A percentile compares a stretch with the other conserved stretches of the same genome.
Evolutionary conservation across 2,329 filamentous ascomycete species (phyloP).

Genomic region (Xylariomycetidae sp.): DNA sequence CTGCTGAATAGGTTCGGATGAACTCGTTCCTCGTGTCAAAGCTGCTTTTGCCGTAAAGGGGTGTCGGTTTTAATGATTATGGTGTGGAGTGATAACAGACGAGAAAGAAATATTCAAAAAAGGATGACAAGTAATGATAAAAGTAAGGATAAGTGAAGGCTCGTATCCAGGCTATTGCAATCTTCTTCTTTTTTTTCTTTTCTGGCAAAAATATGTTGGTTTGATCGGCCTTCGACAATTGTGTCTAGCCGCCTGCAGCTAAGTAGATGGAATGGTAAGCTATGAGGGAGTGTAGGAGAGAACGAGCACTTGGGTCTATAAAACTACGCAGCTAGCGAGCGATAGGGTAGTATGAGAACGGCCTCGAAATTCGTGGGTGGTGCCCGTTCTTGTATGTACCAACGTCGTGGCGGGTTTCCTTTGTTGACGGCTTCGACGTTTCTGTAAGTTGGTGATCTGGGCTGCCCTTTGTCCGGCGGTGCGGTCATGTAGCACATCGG

Average conservation of each 20-base stretch:
- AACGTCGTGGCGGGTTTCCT: conserved; percentile 15
- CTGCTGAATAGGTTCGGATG: too few species aligned
- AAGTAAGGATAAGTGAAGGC: conserved; percentile 6
- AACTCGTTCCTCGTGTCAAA: too few species aligned
- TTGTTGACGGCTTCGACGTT: conserved; percentile 18
- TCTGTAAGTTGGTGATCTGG: conserved; percentile 15
- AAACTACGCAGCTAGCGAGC: conserved; percentile 21
- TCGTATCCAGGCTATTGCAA: conserved; percentile 5
- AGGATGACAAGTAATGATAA: conserved; percentile 3
- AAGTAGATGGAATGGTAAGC: conserved; percentile 14
- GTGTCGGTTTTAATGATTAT: too few species aligned
- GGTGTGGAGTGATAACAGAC: too few species aligned
- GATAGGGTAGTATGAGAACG: conserved; percentile 11
- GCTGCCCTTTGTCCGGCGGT: conserved; percentile 15
- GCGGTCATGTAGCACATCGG: conserved; percentile 14
- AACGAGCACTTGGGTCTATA: conserved; percentile 23
- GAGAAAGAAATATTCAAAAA: conserved; percentile 2
- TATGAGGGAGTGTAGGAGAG: conserved; percentile 11
- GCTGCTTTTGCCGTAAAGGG: too few species aligned
- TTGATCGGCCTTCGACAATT: conserved; percentile 18
- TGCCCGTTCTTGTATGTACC: conserved; percentile 25
- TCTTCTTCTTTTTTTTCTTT: conserved; percentile 7
- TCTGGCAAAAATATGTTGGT: not conserved
- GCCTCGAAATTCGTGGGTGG: conserved; percentile 13
- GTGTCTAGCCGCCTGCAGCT: conserved; percentile 27